phyloP scores from a whole-genome alignment of 2,329 filamentous ascomycete genomes.

The Calcarisporium arbuscula region DNA sequence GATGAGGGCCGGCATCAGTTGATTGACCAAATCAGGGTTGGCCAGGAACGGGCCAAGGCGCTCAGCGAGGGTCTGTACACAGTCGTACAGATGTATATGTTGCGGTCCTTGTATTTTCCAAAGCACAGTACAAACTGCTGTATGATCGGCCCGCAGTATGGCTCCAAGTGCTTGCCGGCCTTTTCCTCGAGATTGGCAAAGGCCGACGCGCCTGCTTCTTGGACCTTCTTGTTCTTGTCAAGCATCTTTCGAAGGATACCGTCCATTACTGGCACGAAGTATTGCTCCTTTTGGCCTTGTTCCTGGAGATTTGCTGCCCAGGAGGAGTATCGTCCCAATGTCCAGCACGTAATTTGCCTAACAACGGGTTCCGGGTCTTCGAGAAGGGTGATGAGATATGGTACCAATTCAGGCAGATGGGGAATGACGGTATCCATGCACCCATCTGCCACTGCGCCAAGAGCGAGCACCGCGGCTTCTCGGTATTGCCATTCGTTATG shows the following conservation, averaged over 20 bases:
- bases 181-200: conserved; percentile 96
- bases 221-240: conserved; percentile 95
- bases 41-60: conserved; percentile 78
- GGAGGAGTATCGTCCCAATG: conserved; percentile 82
- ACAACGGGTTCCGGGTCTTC: conserved; percentile 85
- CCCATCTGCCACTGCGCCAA: conserved; percentile 91
- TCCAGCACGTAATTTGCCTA: conserved; percentile 96
- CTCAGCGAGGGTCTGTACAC: conserved; percentile 93
- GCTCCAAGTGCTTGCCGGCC: conserved; percentile 70
- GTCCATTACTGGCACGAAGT: conserved; percentile 95
- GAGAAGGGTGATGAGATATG: conserved; percentile 81
- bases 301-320: conserved; percentile 79
- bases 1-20: conserved; percentile 90
- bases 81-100: conserved; percentile 99
- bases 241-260: conserved; percentile 92
- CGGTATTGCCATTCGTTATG: conserved; percentile 87
- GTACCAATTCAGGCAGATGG: conserved; percentile 83
- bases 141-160: conserved; percentile 85
- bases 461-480: conserved; percentile 87
- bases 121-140: conserved; percentile 92
- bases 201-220: conserved; percentile 90
- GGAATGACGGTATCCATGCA: conserved; percentile 86
- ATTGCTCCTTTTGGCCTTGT: conserved; percentile 61
- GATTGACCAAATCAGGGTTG: conserved; percentile 70
- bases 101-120: conserved; percentile 91